Evolutionary conservation across 768 basidiomycete genomes (phyloP).

Genomic region (Epithele typhae): DNA sequence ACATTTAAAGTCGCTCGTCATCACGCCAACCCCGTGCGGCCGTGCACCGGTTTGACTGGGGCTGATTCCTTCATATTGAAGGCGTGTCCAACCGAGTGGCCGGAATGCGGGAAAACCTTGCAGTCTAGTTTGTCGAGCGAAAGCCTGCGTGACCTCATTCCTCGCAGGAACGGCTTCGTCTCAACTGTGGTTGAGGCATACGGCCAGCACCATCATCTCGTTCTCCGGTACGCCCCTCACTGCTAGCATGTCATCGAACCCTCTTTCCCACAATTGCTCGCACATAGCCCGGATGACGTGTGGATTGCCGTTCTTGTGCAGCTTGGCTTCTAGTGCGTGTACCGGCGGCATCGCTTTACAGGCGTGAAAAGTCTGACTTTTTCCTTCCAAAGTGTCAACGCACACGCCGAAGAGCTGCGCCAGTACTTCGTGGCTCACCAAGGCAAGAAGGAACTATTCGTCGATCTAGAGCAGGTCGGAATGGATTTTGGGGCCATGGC

Average conservation of each 20-base stretch:
- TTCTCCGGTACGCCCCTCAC: not conserved
- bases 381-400: no score
- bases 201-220: not conserved
- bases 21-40: not conserved
- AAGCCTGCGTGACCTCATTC: not conserved
- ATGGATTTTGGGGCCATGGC: no score
- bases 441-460: conserved; percentile 27
- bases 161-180: not conserved
- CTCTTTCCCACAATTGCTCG: conserved; percentile 20
- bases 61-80: no score
- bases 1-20: not conserved
- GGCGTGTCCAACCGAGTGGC: not conserved
- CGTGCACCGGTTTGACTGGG: no score
- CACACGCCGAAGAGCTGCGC: conserved; percentile 29
- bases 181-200: not conserved
- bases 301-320: conserved; percentile 42
- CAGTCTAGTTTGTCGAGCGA: not conserved
- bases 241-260: not conserved
- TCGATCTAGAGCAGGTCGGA: conserved; percentile 9
- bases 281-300: conserved; percentile 43
- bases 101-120: not conserved
- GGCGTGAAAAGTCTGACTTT: no score
- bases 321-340: conserved; percentile 33
- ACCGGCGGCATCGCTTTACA: no score
- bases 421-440: conserved; percentile 31